Conservation (phyloP, 2,329 filamentous ascomycete genomes). For the Chaetomium olivaceum region DNA sequence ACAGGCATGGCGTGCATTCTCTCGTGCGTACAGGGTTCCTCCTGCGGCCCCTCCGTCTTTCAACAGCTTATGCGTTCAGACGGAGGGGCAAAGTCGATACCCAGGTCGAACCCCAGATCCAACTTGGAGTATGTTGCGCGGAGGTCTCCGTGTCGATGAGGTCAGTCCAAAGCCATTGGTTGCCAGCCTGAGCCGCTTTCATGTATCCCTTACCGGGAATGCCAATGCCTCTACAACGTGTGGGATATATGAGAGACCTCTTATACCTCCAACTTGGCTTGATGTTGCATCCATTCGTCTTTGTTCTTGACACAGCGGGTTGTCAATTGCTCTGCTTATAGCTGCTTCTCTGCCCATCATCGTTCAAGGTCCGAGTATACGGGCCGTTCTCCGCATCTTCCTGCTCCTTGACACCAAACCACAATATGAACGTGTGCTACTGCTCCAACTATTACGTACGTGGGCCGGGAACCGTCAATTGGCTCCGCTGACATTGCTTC, state of each 20-base stretch:
- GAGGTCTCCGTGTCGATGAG: slow-evolving; percentile 4
- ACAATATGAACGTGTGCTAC: slow-evolving; percentile 35
- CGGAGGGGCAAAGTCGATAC: not conserved
- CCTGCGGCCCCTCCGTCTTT: not conserved
- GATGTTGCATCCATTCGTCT: not conserved
- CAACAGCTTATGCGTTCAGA: not conserved
- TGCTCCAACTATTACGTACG: slow-evolving; percentile 44
- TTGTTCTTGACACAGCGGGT: not conserved
- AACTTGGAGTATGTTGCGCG: not conserved
- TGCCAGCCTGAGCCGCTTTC: not conserved
- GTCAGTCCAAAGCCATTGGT: not conserved
- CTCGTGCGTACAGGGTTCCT: not conserved
- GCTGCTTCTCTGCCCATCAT: not conserved
- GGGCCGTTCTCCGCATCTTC: not conserved
- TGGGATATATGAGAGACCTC: not conserved
- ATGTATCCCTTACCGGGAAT: not conserved
- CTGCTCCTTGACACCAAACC: not conserved
- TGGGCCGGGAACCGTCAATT: not conserved
- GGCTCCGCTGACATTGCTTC: slow-evolving; percentile 16
- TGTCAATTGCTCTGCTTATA: not conserved
- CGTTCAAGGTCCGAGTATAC: not conserved
- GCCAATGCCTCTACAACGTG: not conserved
- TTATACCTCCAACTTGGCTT: not conserved
- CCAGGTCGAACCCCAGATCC: not conserved
- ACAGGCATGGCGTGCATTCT: not conserved